Percentiles rank a stretch among this genome's conserved stretches.
phyloP scores from a whole-genome alignment of 2,329 filamentous ascomycete species.

The Pseudohalonectria lignicola region DNA sequence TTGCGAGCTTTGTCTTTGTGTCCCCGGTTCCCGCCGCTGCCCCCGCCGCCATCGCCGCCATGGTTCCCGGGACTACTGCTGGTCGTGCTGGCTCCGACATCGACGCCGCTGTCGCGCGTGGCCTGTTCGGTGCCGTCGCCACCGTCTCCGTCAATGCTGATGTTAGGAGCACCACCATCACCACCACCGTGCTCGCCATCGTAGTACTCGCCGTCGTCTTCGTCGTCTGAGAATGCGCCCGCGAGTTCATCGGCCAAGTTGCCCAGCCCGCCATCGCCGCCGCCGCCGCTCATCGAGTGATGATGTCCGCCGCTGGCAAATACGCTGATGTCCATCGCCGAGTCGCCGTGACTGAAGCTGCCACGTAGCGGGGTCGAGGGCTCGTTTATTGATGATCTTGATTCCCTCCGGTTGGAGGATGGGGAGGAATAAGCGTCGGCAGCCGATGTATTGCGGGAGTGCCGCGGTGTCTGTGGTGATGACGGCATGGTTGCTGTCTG shows the following conservation, averaged over 20 bases:
- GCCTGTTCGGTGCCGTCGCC: slow-evolving; percentile 12
- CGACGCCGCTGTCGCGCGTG: slow-evolving; percentile 28
- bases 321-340: slow-evolving; percentile 26
- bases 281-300: slow-evolving; percentile 22
- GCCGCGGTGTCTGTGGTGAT: slow-evolving; percentile 44
- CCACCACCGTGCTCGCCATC: slow-evolving; percentile 22
- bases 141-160: slow-evolving; percentile 21
- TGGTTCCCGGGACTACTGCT: too few relatives aligned
- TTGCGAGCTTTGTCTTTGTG: slow-evolving; percentile 13
- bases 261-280: slow-evolving; percentile 49
- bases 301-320: slow-evolving; percentile 23
- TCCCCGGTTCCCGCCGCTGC: background rate
- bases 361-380: slow-evolving; percentile 34
- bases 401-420: slow-evolving; percentile 33
- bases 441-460: slow-evolving; percentile 40
- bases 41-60: background rate
- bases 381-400: slow-evolving; percentile 33
- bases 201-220: slow-evolving; percentile 39
- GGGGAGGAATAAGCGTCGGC: slow-evolving; percentile 18
- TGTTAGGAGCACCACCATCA: slow-evolving; percentile 16
- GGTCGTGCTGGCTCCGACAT: slow-evolving; percentile 20
- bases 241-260: slow-evolving; percentile 75
- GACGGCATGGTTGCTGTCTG: slow-evolving; percentile 26
- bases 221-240: slow-evolving; percentile 57
- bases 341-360: slow-evolving; percentile 33